phyloP scores from a whole-genome alignment of 2,329 filamentous ascomycete genomes.

The Aspergillus viridinutans region DNA sequence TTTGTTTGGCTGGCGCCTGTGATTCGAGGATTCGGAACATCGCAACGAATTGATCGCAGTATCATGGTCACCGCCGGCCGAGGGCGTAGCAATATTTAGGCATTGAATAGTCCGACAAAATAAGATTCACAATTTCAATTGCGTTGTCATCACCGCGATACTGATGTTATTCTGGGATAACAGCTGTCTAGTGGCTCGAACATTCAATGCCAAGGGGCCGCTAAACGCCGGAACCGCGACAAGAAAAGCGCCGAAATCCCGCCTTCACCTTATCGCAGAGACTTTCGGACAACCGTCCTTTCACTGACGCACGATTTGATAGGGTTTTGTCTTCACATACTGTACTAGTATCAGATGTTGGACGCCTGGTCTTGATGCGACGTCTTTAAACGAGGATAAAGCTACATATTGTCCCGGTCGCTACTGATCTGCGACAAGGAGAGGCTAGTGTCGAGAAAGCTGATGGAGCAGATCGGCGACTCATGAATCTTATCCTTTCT shows the following conservation, averaged over 20 bases:
- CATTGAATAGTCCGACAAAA: slow-evolving; percentile 24
- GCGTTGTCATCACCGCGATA: slow-evolving; percentile 15
- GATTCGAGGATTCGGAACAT: slow-evolving; percentile 59
- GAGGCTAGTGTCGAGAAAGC: slow-evolving; percentile 7
- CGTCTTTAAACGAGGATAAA: neutral
- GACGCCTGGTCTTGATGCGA: neutral
- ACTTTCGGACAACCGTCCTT: slow-evolving; percentile 10
- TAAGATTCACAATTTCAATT: slow-evolving; percentile 15
- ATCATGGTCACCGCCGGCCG: slow-evolving; percentile 39
- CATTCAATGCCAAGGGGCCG: slow-evolving; percentile 16
- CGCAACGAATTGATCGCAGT: slow-evolving; percentile 30
- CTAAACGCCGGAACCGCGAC: slow-evolving; percentile 21
- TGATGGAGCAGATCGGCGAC: slow-evolving; percentile 13
- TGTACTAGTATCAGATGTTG: neutral
- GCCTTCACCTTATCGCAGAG: slow-evolving; percentile 15
- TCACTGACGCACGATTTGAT: neutral
- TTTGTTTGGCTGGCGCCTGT: slow-evolving; percentile 89
- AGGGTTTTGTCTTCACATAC: neutral
- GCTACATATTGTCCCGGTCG: neutral
- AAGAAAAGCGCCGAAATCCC: slow-evolving; percentile 21
- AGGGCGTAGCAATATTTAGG: slow-evolving; percentile 20
- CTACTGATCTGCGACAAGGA: neutral
- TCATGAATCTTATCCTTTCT: slow-evolving; percentile 5
- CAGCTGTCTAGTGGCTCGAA: neutral
- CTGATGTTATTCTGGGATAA: neutral